Evolutionary conservation across 2,329 filamentous ascomycete species (phyloP), one percentile per base, ranked within the genome.

Genomic region (Apiospora arundinis): DNA sequence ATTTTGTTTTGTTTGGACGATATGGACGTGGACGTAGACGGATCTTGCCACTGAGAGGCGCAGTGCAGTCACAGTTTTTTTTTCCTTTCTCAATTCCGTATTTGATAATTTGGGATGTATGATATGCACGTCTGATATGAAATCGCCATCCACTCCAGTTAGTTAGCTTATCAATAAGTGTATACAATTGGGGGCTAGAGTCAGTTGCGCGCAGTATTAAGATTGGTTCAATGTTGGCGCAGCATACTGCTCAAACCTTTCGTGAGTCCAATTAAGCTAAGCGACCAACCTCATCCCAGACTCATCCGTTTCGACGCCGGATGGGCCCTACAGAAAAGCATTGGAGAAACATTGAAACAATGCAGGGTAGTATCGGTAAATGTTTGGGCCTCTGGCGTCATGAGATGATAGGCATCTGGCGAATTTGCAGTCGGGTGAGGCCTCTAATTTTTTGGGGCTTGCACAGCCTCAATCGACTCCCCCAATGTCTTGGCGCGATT

Each of bases 311-410:
- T 63, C 56, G 32, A 63, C 40, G 56, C 56, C 56, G 32, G 56
- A 63, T 40, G 56, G 56, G 56, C 56, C 56, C 21, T 40, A 63
- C 56, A n/a, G n/a, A 32, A 37, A 40, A 21, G 56, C 42, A 63
- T 63, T 63, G 56, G 56, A 63, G 56, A 63, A 63, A 63, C 56
- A 63, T 63, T 63, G 56, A 63, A 63, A 63, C 56, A 63, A 40
- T n/a, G 18, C 56, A 63, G 56, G 56, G 56, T 40, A 8, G 32
- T 21, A 40, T 63, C 32, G 52, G 52, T 37, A 37, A 32, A 32
- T 60, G 52, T 60, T 60, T 60, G 52, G 52, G 21, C 52, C 52
- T 32, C 28, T 18, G 25, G 52, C 49, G 49, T 56, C 49, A 56
- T 56, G 25, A 56, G 49, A 25, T 56, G 49, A 56, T 56, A 25